Evolutionary conservation across 108 stramenopile genomes (phyloP).

Genomic region (Fistulifera pelliculosa): DNA sequence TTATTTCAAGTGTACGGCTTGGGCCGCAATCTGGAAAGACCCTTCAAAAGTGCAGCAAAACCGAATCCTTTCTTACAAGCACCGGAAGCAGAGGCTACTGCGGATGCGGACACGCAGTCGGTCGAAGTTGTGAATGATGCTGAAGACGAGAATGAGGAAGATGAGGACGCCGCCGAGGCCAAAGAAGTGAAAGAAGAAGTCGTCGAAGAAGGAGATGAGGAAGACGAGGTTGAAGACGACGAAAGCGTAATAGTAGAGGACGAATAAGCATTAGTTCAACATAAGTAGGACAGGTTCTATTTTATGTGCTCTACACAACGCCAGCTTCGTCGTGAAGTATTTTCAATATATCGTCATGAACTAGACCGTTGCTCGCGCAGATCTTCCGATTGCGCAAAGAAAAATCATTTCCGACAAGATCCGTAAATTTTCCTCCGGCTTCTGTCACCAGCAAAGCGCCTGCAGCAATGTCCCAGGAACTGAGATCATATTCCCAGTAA

Average conservation of each 20-base stretch:
- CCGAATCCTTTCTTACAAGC: background rate
- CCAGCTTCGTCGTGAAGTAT: conserved; percentile 47
- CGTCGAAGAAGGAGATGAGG: conserved; percentile 12
- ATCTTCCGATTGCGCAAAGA: conserved; percentile 60
- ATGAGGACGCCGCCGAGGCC: conserved; percentile 5
- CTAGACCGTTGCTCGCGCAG: conserved; percentile 52
- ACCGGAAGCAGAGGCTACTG: background rate
- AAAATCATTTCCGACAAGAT: conserved; percentile 50
- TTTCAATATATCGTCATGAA: conserved; percentile 53
- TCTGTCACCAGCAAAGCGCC: conserved; percentile 65
- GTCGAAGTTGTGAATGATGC: background rate
- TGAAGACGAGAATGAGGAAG: conserved; percentile 4
- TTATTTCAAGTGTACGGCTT: conserved; percentile 77
- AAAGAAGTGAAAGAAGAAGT: conserved; percentile 8
- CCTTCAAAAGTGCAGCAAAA: conserved; percentile 38
- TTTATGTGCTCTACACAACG: conserved; percentile 10
- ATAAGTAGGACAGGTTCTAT: background rate
- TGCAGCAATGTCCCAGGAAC: conserved; percentile 74
- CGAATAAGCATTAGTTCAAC: background rate
- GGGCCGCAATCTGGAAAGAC: conserved; percentile 76
- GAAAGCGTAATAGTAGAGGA: conserved; percentile 5
- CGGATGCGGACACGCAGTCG: background rate
- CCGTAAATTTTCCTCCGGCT: conserved; percentile 61
- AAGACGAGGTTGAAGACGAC: background rate
- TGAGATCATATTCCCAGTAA: conserved; percentile 80